Evolutionary conservation across 1,284 basidiomycete species (phyloP), one percentile per base, ranked within the genome.

Genomic region (Cryptococcus floricola): DNA sequence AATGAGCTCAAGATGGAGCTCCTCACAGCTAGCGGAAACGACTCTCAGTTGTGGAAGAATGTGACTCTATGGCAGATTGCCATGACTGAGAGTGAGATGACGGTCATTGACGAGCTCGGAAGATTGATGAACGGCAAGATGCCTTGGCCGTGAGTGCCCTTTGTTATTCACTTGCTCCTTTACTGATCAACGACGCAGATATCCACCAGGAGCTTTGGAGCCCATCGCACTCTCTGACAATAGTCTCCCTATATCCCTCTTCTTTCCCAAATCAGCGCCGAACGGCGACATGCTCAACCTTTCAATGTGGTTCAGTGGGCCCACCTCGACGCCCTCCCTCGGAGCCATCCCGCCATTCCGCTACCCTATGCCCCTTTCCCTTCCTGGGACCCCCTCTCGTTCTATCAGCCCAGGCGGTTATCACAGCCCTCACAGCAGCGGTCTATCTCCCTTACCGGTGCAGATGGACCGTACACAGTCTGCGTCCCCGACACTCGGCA

Each of bases 1-100:
- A 56, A 57, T 14, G 65, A 72, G 45, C 67, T 77, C 57, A 75
- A 75, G 58, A 46, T 57, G 16, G 62, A 68, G 1, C 57, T 73
- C 1, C 60, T 73, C 4, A 55, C 54, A 2, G 67, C 70, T 3
- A 68, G 70, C 27, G 68, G 65, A 2, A 60, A 69, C 10, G 54
- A 59, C 41, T 50, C 50, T 0, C 59, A 53, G 0, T 27, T 56
- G 8, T 58, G 56, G 43, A 51, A 45, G 18, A 44, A 43, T n/a
- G 57, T 75, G 14, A 54, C 66, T 1, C 50, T 75, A 16, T 77
- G 72, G 73, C 63, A 68, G 8, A 73, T 77, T 7, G 72, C 72
- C 37, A 68, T 74, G 68, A 68, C 60, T 28, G 65, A 70, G 45
- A 65, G 62, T 16, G 70, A 74, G 57, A 71, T 77, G 58, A 54